phyloP scores from a whole-genome alignment of 176 grass and related monocot species.

The Miscanthus lutarioriparius region DNA sequence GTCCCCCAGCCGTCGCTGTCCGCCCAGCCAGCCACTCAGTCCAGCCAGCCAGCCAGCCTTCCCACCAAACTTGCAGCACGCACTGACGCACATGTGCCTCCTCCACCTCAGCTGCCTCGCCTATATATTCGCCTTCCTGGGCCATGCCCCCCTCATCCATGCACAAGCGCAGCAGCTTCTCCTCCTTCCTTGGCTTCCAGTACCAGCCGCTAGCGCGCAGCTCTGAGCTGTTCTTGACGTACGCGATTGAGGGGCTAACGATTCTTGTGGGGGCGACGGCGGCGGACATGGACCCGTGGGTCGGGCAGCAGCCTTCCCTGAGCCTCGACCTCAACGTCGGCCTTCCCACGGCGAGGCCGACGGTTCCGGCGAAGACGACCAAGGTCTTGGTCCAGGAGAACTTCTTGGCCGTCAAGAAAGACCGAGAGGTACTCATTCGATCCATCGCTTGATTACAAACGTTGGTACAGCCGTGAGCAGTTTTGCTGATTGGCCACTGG shows the following conservation, averaged over 20 bases:
- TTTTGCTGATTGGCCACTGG: background rate
- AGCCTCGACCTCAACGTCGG: slow-evolving; percentile 64
- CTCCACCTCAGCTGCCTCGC: background rate
- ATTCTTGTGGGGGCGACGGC: background rate
- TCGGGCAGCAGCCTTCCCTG: slow-evolving; percentile 49
- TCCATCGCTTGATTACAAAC: background rate
- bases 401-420: slow-evolving; percentile 51
- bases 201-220: too few relatives aligned
- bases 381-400: slow-evolving; percentile 46
- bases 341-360: slow-evolving; percentile 10
- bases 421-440: slow-evolving; percentile 30
- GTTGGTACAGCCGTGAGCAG: too few relatives aligned
- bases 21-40: background rate
- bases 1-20: background rate
- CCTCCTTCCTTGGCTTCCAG: background rate
- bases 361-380: background rate
- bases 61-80: slow-evolving; percentile 10
- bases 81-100: background rate
- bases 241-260: background rate
- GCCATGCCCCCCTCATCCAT: background rate
- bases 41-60: too few relatives aligned
- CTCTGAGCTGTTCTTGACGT: background rate
- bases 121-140: slow-evolving; percentile 20
- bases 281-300: slow-evolving; percentile 53
- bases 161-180: background rate